Evolutionary conservation across 1,139 yeast species (phyloP).

Genomic region (Suhomyces panamericanus): DNA sequence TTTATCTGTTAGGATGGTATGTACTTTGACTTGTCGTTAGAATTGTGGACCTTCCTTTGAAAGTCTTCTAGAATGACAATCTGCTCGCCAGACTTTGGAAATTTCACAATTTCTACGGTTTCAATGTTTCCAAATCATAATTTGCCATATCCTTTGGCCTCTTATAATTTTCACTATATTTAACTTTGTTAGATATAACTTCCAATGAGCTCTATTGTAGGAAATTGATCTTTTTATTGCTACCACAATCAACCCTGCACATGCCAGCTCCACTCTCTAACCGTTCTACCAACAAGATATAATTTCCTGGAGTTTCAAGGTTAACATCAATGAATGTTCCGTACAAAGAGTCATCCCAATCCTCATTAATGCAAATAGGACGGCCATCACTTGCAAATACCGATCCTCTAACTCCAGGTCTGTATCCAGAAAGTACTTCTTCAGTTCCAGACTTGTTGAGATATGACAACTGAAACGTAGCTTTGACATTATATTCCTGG

Average conservation of each 20-base stretch:
- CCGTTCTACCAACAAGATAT: slow-evolving; percentile 47
- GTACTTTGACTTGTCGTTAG: no score
- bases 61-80: no score
- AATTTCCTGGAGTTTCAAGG: slow-evolving; percentile 29
- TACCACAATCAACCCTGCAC: slow-evolving; percentile 40
- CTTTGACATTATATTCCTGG: slow-evolving; percentile 20
- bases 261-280: slow-evolving; percentile 49
- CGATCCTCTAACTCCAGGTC: slow-evolving; percentile 47
- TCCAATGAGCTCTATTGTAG: not conserved
- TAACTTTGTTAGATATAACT: no score
- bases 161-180: no score
- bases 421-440: slow-evolving; percentile 29
- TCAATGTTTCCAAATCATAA: no score
- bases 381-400: slow-evolving; percentile 33
- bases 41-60: no score
- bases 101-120: no score
- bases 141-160: no score
- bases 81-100: no score
- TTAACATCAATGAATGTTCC: slow-evolving; percentile 45
- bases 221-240: slow-evolving; percentile 11
- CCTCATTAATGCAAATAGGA: slow-evolving; percentile 36
- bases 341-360: slow-evolving; percentile 44
- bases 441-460: slow-evolving; percentile 17
- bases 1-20: no score
- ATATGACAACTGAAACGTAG: slow-evolving; percentile 31